Percentiles rank a stretch among this genome's conserved stretches.
These are phyloP conservation scores for Suhomyces anneliseae DNA, from an alignment of 1,139 yeast genomes.

Conservation along the genomic window DNA sequence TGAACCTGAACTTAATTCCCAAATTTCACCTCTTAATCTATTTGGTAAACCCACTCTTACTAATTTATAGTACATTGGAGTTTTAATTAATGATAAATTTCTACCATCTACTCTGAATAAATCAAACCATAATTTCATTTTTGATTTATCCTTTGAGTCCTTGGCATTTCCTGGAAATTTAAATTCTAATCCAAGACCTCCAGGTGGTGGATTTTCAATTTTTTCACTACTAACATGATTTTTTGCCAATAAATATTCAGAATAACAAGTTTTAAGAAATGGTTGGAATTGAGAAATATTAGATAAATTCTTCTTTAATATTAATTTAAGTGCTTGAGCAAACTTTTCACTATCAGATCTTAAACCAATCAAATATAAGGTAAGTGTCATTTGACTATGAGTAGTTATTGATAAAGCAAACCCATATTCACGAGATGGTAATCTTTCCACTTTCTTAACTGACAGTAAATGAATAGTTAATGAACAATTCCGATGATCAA, in stretches of 20 bases:
- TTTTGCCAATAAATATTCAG: conserved; percentile 75
- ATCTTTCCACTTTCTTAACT: conserved; percentile 79
- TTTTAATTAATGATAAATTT: conserved; percentile 71
- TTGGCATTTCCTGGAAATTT: conserved; percentile 89
- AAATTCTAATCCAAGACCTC: conserved; percentile 81
- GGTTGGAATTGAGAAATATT: conserved; percentile 62
- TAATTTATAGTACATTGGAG: conserved; percentile 76
- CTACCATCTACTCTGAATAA: conserved; percentile 82
- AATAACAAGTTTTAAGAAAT: conserved; percentile 73
- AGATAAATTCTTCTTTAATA: conserved; percentile 62
- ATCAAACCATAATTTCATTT: conserved; percentile 92
- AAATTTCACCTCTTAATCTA: conserved; percentile 87
- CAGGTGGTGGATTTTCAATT: conserved; percentile 60
- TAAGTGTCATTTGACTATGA: conserved; percentile 62
- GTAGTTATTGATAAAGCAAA: conserved; percentile 75
- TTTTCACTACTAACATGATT: conserved; percentile 50
- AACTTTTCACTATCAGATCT: conserved; percentile 79
- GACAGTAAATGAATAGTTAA: conserved; percentile 76
- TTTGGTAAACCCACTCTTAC: conserved; percentile 92
- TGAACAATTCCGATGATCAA: conserved; percentile 66
- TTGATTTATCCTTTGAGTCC: conserved; percentile 76
- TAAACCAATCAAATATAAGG: conserved; percentile 75
- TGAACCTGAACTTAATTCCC: conserved; percentile 93
- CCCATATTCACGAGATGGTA: conserved; percentile 74
- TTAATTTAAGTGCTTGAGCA: conserved; percentile 63